A percentile compares a stretch with the other conserved stretches of the same genome.
These are phyloP conservation scores for Marasmius tenuissimus DNA, from an alignment of 1,284 basidiomycete genomes.

Conservation along the genomic window DNA sequence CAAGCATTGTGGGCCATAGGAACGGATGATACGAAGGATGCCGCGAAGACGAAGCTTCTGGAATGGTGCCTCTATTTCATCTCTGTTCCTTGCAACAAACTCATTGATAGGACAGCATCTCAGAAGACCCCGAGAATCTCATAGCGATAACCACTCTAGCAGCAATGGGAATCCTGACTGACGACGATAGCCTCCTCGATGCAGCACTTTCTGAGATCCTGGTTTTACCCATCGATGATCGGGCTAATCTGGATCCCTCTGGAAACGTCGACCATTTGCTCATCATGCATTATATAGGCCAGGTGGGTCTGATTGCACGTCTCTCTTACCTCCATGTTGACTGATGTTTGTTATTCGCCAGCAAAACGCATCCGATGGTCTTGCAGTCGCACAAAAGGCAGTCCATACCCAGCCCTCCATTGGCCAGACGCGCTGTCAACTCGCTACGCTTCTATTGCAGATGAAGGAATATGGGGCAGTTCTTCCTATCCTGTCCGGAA, in stretches of 20 bases:
- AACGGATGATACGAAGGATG: conserved; percentile 72
- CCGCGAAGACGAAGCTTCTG: conserved; percentile 78
- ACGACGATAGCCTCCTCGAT: conserved; percentile 81
- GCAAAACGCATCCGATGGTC: conserved; percentile 50
- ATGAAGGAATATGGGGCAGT: conserved; percentile 40
- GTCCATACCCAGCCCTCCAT: conserved; percentile 57
- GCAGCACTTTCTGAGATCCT: conserved; percentile 85
- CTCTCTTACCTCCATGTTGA: neutral
- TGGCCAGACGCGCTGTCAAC: conserved; percentile 43
- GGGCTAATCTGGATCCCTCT: conserved; percentile 62
- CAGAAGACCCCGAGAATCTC: conserved; percentile 69
- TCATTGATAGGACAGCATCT: conserved; percentile 45
- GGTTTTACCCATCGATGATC: conserved; percentile 60
- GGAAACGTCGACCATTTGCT: conserved; percentile 69
- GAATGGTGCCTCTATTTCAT: conserved; percentile 65
- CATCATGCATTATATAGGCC: conserved; percentile 63
- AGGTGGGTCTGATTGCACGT: conserved; percentile 41
- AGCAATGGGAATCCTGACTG: conserved; percentile 82
- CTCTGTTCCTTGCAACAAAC: neutral
- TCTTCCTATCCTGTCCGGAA: conserved; percentile 35
- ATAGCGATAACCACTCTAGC: conserved; percentile 82
- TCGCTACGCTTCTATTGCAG: conserved; percentile 57
- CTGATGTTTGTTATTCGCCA: conserved; percentile 22
- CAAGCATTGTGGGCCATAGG: conserved; percentile 83
- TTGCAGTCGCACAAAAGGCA: conserved; percentile 55